phyloP scores from a whole-genome alignment of 2,329 filamentous ascomycete species.

The Fusarium pilosicola region DNA sequence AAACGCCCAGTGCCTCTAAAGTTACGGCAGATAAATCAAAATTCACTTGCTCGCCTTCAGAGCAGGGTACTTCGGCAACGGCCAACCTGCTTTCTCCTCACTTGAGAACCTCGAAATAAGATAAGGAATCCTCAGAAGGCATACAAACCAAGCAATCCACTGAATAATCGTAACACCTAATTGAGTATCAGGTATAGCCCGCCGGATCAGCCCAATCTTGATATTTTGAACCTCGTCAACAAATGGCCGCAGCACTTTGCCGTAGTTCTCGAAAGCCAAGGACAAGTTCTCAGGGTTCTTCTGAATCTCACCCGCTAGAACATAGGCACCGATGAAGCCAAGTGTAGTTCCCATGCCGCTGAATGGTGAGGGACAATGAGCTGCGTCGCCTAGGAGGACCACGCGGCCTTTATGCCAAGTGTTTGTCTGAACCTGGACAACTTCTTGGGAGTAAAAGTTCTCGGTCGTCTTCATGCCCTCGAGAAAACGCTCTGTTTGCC shows the following conservation, averaged over 20 bases:
- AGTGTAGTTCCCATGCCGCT: conserved; percentile 29
- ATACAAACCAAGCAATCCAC: conserved; percentile 26
- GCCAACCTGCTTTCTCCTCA: conserved; percentile 27
- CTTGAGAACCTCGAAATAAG: conserved; percentile 24
- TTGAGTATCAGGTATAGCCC: conserved; percentile 10
- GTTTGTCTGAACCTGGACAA: conserved; percentile 15
- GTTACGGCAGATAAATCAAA: rapidly evolving
- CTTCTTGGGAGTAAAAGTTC: conserved; percentile 33
- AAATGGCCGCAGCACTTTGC: conserved; percentile 13
- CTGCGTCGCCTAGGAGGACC: conserved; percentile 20
- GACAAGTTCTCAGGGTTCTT: conserved; percentile 5
- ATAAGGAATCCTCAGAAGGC: conserved; percentile 11
- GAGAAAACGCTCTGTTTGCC: conserved; percentile 20
- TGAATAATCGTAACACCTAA: conserved; percentile 18
- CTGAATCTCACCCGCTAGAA: conserved; percentile 26
- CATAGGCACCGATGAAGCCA: conserved; percentile 23
- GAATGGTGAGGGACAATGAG: conserved; percentile 24
- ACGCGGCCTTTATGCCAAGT: conserved; percentile 18
- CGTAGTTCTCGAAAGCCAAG: conserved; percentile 26
- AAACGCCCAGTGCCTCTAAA: not conserved
- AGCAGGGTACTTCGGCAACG: conserved; percentile 17
- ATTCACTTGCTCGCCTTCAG: not conserved
- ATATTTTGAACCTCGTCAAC: conserved; percentile 25
- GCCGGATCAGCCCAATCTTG: conserved; percentile 2
- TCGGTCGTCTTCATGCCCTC: conserved; percentile 18